Evolutionary conservation across 192 early-diverging fungal species (phyloP), one percentile per base, ranked within the genome.

Genomic region (Kappamyces sp.): DNA sequence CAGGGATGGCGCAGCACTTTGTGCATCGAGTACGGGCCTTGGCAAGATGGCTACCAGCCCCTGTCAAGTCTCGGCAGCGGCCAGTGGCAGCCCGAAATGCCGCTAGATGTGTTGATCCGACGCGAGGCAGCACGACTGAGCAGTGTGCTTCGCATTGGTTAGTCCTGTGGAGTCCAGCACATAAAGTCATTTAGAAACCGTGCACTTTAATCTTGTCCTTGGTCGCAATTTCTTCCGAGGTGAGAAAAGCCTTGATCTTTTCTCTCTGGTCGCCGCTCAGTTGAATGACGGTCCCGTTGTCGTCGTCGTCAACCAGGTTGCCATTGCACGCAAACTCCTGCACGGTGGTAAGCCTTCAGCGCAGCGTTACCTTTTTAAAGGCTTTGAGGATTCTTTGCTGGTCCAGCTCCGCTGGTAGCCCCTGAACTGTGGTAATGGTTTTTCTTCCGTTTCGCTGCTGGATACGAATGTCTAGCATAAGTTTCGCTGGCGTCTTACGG

Each of bases 401-500:
- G 72, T 96, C 93, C 59, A 91, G 80, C 60, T 90, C 84, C 15
- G 72, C 72, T 50, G 90, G 84, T 35, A 98, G 82, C 38, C 95
- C 95, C 70, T 92, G 90, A 46, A 98, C 82, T 34, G 95, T 97
- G 10, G 95, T 97, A 64, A 94, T 73, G 58, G 92, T 94, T 80
- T 98, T 98, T 69, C 91, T 87, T 61, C 93, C 92, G 73, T 93
- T 94, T 64, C 93, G 87, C 71, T 92, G 92, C 76, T 94, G 93
- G 64, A 98, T 89, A 73, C 95, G 92, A 64, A 98, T 90, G 76
- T 98, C 95, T 98, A 75, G 35, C 60, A 12, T 48, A 15, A 70
- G 35, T 50, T 36, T 4, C 42, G 10, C n/a, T 4, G 9, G 40
- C 48, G 23, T 69, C 72, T 66, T 66, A 78, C 76, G 76, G 64